Evolutionary conservation across 1,284 basidiomycete genomes (phyloP).

Genomic region (Fomes fomentarius): DNA sequence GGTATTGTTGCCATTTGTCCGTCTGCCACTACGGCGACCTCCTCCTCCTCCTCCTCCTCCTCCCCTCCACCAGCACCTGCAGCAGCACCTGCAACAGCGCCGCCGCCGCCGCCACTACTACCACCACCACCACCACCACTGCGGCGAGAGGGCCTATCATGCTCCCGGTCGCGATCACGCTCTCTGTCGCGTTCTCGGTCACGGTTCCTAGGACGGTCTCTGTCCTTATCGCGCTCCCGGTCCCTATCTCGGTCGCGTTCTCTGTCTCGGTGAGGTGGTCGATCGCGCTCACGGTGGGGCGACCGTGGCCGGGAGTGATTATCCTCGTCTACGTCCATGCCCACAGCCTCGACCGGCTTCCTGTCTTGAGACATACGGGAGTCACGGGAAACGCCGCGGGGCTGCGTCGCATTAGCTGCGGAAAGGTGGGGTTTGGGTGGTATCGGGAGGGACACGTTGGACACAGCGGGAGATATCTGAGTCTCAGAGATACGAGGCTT

Average conservation of each 20-base stretch:
- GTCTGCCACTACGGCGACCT: conserved; percentile 36
- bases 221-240: conserved; percentile 30
- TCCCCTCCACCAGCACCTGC: conserved; percentile 22
- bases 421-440: conserved; percentile 30
- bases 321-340: conserved; percentile 67
- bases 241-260: conserved; percentile 32
- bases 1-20: conserved; percentile 16
- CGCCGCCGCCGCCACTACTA: conserved; percentile 14
- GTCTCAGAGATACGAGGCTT: conserved; percentile 68
- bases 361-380: conserved; percentile 43
- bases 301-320: conserved; percentile 33
- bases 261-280: conserved; percentile 33
- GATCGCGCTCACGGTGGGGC: conserved; percentile 39
- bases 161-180: conserved; percentile 35
- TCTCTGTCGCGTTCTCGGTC: conserved; percentile 32
- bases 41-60: conserved; percentile 34
- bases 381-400: conserved; percentile 35
- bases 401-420: conserved; percentile 28
- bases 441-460: conserved; percentile 28
- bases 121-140: conserved; percentile 33
- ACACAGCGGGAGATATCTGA: conserved; percentile 44
- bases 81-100: conserved; percentile 34
- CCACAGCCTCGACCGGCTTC: conserved; percentile 15
- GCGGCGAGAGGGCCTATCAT: conserved; percentile 30
- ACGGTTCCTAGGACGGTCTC: conserved; percentile 36